These are phyloP conservation scores for Fusarium sp. DNA, from an alignment of 2,329 filamentous ascomycete genomes.

Conservation along the genomic window DNA sequence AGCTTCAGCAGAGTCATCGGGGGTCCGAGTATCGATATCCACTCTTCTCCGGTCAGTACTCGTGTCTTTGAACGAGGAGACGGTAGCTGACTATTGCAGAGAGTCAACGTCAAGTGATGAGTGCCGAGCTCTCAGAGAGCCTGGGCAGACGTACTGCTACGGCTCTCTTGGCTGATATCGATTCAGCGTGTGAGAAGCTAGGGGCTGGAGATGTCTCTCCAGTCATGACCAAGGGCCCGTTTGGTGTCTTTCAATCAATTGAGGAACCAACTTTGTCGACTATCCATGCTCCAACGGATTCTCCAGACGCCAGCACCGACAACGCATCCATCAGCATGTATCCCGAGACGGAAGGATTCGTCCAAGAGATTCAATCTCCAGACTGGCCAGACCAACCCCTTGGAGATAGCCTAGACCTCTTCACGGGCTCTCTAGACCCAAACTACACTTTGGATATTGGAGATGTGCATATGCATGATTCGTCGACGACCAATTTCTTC, in stretches of 20 bases:
- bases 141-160: slow-evolving; percentile 41
- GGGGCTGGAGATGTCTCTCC: background rate
- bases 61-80: background rate
- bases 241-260: slow-evolving; percentile 33
- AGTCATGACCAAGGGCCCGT: slow-evolving; percentile 32
- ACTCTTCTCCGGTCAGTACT: slow-evolving; percentile 50
- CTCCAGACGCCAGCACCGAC: slow-evolving; percentile 18
- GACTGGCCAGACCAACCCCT: slow-evolving; percentile 38
- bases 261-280: background rate
- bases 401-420: slow-evolving; percentile 34
- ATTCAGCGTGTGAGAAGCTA: slow-evolving; percentile 36
- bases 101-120: slow-evolving; percentile 37
- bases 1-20: slow-evolving; percentile 39
- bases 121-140: slow-evolving; percentile 46
- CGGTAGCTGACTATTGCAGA: slow-evolving; percentile 22
- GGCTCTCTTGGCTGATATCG: slow-evolving; percentile 41
- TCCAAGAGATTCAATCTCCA: slow-evolving; percentile 35
- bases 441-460: slow-evolving; percentile 8
- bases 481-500: slow-evolving; percentile 28
- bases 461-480: slow-evolving; percentile 21
- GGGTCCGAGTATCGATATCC: slow-evolving; percentile 52
- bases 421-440: slow-evolving; percentile 29
- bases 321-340: slow-evolving; percentile 25
- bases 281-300: slow-evolving; percentile 3
- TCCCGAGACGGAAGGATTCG: slow-evolving; percentile 29